phyloP scores from a whole-genome alignment of 495 filamentous ascomycete genomes.

The Peziza echinospora region DNA sequence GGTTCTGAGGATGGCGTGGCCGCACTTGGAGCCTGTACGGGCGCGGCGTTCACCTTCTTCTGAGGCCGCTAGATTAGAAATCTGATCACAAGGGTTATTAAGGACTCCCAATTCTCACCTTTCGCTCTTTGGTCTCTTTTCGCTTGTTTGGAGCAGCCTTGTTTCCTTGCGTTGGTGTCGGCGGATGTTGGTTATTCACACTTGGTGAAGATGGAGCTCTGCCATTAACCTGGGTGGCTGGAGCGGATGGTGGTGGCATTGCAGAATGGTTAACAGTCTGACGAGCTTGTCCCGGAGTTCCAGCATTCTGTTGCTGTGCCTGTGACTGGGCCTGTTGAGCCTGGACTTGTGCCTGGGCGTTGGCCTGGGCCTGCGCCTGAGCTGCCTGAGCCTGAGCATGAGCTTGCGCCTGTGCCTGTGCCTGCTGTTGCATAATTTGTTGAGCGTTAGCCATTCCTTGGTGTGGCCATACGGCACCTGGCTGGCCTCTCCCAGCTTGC shows the following conservation, averaged over 20 bases:
- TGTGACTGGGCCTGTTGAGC: conserved; percentile 24
- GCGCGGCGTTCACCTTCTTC: conserved; percentile 36
- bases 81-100: conserved; percentile 28
- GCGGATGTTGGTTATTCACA: conserved; percentile 50
- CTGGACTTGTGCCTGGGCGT: conserved; percentile 22
- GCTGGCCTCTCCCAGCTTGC: conserved; percentile 24
- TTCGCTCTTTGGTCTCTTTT: conserved; percentile 63
- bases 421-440: conserved; percentile 22
- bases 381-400: conserved; percentile 23
- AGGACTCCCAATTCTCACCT: conserved; percentile 22
- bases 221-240: conserved; percentile 33
- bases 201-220: conserved; percentile 65
- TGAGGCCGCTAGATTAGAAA: conserved; percentile 45
- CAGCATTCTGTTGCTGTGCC: conserved; percentile 29
- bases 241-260: conserved; percentile 80
- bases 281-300: conserved; percentile 45
- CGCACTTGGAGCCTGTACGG: conserved; percentile 55
- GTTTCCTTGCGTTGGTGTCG: conserved; percentile 57
- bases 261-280: conserved; percentile 23
- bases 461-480: conserved; percentile 9
- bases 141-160: conserved; percentile 65
- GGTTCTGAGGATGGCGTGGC: conserved; percentile 51
- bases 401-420: conserved; percentile 21
- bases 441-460: conserved; percentile 20
- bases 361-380: conserved; percentile 20